phyloP scores from a whole-genome alignment of 495 filamentous ascomycete species.

The Pyronema omphalodes region DNA sequence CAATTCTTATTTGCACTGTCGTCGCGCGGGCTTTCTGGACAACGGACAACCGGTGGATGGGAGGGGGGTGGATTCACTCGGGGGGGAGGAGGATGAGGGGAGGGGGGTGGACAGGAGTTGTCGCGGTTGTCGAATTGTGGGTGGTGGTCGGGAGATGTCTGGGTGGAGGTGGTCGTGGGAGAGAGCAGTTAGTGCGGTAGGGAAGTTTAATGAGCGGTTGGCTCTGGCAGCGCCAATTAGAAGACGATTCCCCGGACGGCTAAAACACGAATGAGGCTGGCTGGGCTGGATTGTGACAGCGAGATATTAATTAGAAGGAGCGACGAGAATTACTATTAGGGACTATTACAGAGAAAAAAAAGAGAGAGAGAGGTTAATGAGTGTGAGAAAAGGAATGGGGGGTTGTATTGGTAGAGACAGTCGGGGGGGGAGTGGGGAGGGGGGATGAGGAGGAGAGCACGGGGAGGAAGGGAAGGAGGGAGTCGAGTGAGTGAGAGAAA shows the following conservation, averaged over 20 bases:
- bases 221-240: neutral
- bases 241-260: neutral
- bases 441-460: too few relatives aligned
- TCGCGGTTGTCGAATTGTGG: slow-evolving; percentile 6
- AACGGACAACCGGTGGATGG: neutral
- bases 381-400: too few relatives aligned
- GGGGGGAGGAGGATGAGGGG: neutral
- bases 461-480: too few relatives aligned
- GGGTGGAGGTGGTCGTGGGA: slow-evolving; percentile 16
- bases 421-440: too few relatives aligned
- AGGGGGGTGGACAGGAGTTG: slow-evolving; percentile 7
- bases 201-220: slow-evolving; percentile 24
- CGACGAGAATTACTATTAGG: too few relatives aligned
- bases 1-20: slow-evolving; percentile 1
- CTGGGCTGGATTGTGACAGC: neutral
- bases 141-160: slow-evolving; percentile 8
- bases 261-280: neutral
- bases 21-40: slow-evolving; percentile 6
- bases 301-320: too few relatives aligned
- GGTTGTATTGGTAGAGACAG: too few relatives aligned
- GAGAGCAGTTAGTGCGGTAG: slow-evolving; percentile 16
- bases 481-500: too few relatives aligned
- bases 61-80: neutral
- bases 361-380: too few relatives aligned
- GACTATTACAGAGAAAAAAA: too few relatives aligned